These are phyloP conservation scores for Penstemon davidsonii DNA, from an alignment of 257 asterid species.

Conservation along the genomic window DNA sequence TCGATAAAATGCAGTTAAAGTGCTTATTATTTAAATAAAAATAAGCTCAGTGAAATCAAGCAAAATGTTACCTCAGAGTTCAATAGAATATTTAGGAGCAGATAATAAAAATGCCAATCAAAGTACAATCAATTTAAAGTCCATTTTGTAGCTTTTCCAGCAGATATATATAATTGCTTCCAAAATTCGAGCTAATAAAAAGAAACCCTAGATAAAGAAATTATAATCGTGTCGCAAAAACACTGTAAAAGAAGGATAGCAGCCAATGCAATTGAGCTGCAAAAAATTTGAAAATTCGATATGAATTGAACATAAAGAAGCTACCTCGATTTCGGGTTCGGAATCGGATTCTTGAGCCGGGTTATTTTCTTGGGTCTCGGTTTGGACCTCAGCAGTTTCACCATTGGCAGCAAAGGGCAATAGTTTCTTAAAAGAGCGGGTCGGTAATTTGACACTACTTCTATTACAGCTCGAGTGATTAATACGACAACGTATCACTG, in stretches of 20 bases:
- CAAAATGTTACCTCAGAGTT: too few species aligned
- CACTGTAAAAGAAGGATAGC: not conserved
- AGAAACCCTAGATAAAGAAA: too few species aligned
- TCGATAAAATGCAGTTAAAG: too few species aligned
- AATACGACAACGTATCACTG: constrained; percentile 32
- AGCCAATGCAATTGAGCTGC: not conserved
- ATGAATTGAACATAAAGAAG: not conserved
- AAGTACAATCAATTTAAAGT: too few species aligned
- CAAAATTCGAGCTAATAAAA: too few species aligned
- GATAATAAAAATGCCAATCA: too few species aligned
- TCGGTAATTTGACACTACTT: constrained; percentile 31
- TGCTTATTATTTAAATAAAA: too few species aligned
- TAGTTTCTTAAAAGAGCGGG: constrained; percentile 34
- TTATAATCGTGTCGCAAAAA: too few species aligned
- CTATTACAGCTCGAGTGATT: constrained; percentile 21
- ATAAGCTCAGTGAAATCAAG: too few species aligned
- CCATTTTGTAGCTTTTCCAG: too few species aligned
- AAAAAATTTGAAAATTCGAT: not conserved
- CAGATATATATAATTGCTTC: too few species aligned
- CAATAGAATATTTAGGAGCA: too few species aligned
- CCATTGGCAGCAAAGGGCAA: constrained; percentile 42
- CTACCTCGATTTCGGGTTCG: constrained; percentile 48
- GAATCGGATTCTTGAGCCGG: constrained; percentile 18
- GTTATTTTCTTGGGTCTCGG: constrained; percentile 44
- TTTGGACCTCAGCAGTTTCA: constrained; percentile 48